Base-by-base conservation (phyloP, 805 yeast species). In the Maudiozyma bulderi region DNA sequence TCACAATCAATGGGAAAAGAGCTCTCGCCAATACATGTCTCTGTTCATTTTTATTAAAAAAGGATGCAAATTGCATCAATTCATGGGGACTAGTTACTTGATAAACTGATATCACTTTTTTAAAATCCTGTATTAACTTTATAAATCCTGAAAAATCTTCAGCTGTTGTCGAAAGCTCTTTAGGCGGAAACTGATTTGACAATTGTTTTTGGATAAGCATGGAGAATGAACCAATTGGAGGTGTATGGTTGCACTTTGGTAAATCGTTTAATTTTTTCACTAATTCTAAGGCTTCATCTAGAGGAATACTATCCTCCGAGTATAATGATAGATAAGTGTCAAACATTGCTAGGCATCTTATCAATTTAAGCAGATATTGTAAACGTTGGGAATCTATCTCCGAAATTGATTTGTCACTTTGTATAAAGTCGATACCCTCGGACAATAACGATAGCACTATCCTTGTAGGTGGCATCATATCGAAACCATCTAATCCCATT, bases 1-100 rank as follows among this genome's bases (percentile, higher is more conserved):
- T 69, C 28, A 83, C 66, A 56, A 76, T 80, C 26, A 82, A 65
- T 48, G 83, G 86, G 55, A 81, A 74, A 9, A 81, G 56, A 1
- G 85, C 84, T 51, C 90, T 72, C 1, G 82, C 73, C n/a, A 85
- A 45, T 2, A 67, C 68, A 55, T 71, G 73, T 44, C 57, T 57
- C 45, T 70, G 73, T 5, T 54, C 46, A 2, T 56, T 47, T 40
- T 66, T 60, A 38, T 69, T 65, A 54, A 71, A 70, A 47, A 63
- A 62, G 13, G 50, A 47, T 0, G 70, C 66, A 52, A 64, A 69
- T 38, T 61, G 62, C 2, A 61, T 48, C 6, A 65, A 52, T 48
- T 70, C 73, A 9, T 57, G 35, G 0, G 64, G 54, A 28, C 66
- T 62, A 1, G 54, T 44, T 6, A 69, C 66, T 8, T 64, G 50